Percentiles rank a stretch among this genome's conserved stretches.
phyloP scores from a whole-genome alignment of 2,329 filamentous ascomycete species.

The Rhynchosporium graminicola region DNA sequence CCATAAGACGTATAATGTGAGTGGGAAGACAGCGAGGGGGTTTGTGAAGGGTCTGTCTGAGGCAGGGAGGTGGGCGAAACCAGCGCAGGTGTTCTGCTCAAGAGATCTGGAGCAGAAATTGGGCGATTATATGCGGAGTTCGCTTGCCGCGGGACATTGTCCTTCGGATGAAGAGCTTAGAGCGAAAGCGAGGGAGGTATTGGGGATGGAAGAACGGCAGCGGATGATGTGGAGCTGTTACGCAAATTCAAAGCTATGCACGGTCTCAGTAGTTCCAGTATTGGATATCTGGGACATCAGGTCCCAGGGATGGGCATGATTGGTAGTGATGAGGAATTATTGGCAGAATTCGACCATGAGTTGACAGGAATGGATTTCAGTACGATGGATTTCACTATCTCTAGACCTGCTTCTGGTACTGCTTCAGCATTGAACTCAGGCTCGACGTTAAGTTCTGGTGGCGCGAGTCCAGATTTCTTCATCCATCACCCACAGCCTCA shows the following conservation, averaged over 20 bases:
- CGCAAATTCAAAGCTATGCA: slow-evolving; percentile 48
- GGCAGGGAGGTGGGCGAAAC: slow-evolving; percentile 47
- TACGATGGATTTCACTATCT: slow-evolving; percentile 6
- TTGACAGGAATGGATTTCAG: slow-evolving; percentile 24
- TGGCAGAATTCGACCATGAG: slow-evolving; percentile 31
- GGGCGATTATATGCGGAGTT: slow-evolving; percentile 48
- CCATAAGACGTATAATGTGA: slow-evolving; percentile 46
- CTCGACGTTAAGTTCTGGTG: background rate
- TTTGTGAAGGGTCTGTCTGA: slow-evolving; percentile 49
- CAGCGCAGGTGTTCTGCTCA: slow-evolving; percentile 57
- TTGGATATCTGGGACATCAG: background rate
- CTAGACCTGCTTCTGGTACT: background rate
- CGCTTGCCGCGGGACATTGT: slow-evolving; percentile 45
- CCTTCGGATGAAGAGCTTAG: slow-evolving; percentile 52
- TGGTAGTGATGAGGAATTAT: slow-evolving; percentile 25
- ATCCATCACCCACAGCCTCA: background rate
- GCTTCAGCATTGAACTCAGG: no score
- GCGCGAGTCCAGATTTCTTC: slow-evolving; percentile 5
- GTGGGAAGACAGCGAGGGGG: slow-evolving; percentile 49
- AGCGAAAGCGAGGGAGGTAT: slow-evolving; percentile 50
- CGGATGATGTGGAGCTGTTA: slow-evolving; percentile 55
- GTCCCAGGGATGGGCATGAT: slow-evolving; percentile 5
- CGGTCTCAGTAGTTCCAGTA: slow-evolving; percentile 15
- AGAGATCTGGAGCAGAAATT: slow-evolving; percentile 59
- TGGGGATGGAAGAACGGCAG: slow-evolving; percentile 51